phyloP scores from a whole-genome alignment of 2,329 filamentous ascomycete species.

The Remersonia thermophila region DNA sequence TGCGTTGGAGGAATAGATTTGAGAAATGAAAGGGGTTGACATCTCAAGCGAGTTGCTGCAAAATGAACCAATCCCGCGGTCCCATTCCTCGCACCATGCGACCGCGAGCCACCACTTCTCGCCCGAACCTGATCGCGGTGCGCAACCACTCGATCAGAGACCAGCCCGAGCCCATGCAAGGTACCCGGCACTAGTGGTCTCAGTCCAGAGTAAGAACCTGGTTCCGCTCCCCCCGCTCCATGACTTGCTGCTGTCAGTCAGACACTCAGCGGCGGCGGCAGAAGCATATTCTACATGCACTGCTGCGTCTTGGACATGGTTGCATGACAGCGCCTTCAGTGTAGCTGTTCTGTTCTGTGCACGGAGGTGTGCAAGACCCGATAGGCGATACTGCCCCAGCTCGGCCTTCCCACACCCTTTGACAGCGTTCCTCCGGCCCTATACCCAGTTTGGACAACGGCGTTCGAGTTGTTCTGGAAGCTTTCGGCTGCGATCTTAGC shows the following conservation, averaged over 20 bases:
- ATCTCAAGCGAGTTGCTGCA: constrained; percentile 3
- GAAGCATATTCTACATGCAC: no score
- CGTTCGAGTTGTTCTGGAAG: constrained; percentile 15
- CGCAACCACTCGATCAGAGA: constrained; percentile 2
- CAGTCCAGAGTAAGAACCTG: constrained; percentile 8
- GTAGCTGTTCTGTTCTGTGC: neutral
- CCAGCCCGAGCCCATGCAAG: constrained; percentile 13
- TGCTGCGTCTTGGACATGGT: no score
- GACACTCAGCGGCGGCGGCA: no score
- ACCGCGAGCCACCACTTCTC: constrained; percentile 8
- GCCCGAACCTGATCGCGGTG: constrained; percentile 7
- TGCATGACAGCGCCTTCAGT: constrained; percentile 8
- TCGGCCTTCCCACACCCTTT: neutral
- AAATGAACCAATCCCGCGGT: constrained; percentile 13
- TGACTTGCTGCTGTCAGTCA: constrained; percentile 1
- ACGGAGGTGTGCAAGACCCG: no score
- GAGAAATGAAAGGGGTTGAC: constrained; percentile 15
- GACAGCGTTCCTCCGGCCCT: constrained; percentile 1
- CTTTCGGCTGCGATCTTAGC: constrained; percentile 3
- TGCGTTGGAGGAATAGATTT: constrained; percentile 11
- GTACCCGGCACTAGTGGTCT: constrained; percentile 16
- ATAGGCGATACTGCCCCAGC: no score
- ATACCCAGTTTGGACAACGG: neutral
- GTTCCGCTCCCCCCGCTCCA: constrained; percentile 4
- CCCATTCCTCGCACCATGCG: constrained; percentile 6